Evolutionary conservation across 164 flowering plant genomes (phyloP).

Genomic region (Annona squamosa): DNA sequence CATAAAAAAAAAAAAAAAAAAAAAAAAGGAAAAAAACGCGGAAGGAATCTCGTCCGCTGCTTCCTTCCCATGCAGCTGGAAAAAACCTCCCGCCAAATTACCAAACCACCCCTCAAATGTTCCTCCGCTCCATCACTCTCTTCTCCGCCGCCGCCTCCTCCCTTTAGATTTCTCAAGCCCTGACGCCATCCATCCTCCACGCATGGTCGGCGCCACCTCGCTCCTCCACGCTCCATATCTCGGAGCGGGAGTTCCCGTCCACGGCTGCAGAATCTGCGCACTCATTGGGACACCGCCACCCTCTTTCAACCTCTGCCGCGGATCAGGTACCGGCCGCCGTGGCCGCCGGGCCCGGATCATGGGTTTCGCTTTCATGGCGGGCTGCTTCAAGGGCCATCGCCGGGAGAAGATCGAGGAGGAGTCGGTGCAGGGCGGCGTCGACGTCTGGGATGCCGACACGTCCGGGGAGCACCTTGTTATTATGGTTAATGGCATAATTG

Average conservation of each 20-base stretch:
- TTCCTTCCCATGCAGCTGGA: background rate
- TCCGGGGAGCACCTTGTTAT: slow-evolving; percentile 65
- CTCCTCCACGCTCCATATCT: slow-evolving; percentile 10
- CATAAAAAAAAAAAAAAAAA: too few relatives aligned
- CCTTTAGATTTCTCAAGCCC: background rate
- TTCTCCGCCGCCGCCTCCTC: background rate
- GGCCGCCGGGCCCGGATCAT: slow-evolving; percentile 18
- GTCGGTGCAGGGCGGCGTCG: slow-evolving; percentile 39
- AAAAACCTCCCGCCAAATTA: background rate
- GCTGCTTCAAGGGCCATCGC: slow-evolving; percentile 33
- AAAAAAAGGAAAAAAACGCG: too few relatives aligned
- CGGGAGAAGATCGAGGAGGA: slow-evolving; percentile 32
- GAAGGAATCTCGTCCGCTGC: background rate
- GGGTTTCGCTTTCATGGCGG: slow-evolving; percentile 15
- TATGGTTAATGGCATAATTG: slow-evolving; percentile 88
- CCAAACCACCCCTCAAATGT: background rate
- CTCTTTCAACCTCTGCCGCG: slow-evolving; percentile 5
- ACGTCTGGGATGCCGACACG: slow-evolving; percentile 28
- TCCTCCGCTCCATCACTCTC: background rate
- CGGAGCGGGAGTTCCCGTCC: slow-evolving; percentile 3
- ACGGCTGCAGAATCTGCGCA: background rate
- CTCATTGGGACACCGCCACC: slow-evolving; percentile 6
- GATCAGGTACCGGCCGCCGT: background rate
- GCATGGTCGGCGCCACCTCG: slow-evolving; percentile 39
- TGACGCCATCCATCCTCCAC: slow-evolving; percentile 10